Conservation (phyloP, 2,329 filamentous ascomycete species). For the Fulvia fulva region DNA sequence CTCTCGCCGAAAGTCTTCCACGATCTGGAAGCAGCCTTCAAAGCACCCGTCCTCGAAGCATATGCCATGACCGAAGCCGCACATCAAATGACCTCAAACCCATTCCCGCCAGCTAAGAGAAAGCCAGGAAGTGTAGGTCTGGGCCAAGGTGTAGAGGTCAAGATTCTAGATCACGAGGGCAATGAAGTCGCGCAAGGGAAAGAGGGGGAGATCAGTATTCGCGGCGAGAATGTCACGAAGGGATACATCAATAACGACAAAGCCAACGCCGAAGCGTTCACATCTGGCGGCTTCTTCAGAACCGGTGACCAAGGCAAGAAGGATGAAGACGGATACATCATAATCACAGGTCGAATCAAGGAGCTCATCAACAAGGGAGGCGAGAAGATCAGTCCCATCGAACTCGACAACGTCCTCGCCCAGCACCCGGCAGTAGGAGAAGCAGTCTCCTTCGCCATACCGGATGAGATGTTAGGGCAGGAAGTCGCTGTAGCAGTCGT, state of each 20-base stretch:
- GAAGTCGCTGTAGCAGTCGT: conserved; percentile 76
- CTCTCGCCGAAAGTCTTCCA: conserved; percentile 77
- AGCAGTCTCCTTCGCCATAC: conserved; percentile 78
- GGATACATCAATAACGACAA: conserved; percentile 80
- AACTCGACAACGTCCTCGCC: conserved; percentile 78
- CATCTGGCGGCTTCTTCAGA: conserved; percentile 74
- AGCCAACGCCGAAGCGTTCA: conserved; percentile 72
- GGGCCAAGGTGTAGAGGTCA: conserved; percentile 77
- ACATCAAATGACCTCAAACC: conserved; percentile 74
- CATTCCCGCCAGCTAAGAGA: conserved; percentile 61
- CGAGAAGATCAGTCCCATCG: conserved; percentile 85
- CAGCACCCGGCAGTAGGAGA: conserved; percentile 69
- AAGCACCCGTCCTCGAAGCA: conserved; percentile 79
- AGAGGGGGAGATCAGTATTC: conserved; percentile 79
- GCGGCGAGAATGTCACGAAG: conserved; percentile 76
- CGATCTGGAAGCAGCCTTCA: conserved; percentile 70
- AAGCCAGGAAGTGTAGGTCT: conserved; percentile 79
- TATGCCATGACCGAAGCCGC: conserved; percentile 92
- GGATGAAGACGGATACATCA: conserved; percentile 74
- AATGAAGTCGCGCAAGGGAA: conserved; percentile 63
- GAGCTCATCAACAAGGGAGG: conserved; percentile 88
- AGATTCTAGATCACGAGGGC: conserved; percentile 68
- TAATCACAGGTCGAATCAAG: conserved; percentile 89
- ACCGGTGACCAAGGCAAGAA: conserved; percentile 82
- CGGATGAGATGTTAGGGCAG: conserved; percentile 79